A percentile compares a stretch with the other conserved stretches of the same genome.
These are phyloP conservation scores for Rhodotorula babjevae DNA, from an alignment of 768 basidiomycete species.

Conservation along the genomic window DNA sequence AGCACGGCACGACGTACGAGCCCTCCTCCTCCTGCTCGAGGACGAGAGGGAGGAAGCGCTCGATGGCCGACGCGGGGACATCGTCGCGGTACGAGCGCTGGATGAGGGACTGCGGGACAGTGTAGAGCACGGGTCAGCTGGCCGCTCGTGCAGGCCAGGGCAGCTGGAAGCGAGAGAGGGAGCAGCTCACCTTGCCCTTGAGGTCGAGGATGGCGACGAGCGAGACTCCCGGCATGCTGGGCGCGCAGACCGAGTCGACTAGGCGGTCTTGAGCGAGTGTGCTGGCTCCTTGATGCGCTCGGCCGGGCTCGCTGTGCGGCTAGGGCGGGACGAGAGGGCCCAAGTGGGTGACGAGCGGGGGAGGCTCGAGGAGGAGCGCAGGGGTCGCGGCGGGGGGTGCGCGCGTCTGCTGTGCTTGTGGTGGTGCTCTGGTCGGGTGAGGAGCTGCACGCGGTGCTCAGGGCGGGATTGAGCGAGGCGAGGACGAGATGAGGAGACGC, in stretches of 20 bases:
- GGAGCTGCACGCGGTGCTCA: too few species aligned
- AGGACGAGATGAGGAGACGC: too few species aligned
- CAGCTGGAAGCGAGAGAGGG: neutral
- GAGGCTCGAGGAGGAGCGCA: neutral
- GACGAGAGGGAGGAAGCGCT: slow-evolving; percentile 85
- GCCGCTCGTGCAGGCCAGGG: neutral
- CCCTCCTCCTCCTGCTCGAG: slow-evolving; percentile 97
- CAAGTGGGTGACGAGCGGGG: neutral
- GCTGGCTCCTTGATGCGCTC: too few species aligned
- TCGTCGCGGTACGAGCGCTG: slow-evolving; percentile 96
- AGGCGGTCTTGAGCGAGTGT: neutral
- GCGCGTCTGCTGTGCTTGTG: too few species aligned
- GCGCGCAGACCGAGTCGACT: neutral
- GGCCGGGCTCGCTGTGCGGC: too few species aligned
- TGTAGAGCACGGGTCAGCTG: neutral
- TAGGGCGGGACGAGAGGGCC: too few species aligned
- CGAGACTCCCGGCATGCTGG: slow-evolving; percentile 45
- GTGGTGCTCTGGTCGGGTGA: too few species aligned
- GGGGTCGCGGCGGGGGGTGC: too few species aligned
- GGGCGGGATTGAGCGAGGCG: too few species aligned
- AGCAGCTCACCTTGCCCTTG: slow-evolving; percentile 68
- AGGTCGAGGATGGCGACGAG: slow-evolving; percentile 93
- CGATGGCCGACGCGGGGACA: slow-evolving; percentile 79
- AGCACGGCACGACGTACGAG: slow-evolving; percentile 90
- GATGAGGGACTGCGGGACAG: slow-evolving; percentile 62